These are phyloP conservation scores for Phytophthora podocarpi DNA, from an alignment of 352 stramenopile species.

Conservation along the genomic window DNA sequence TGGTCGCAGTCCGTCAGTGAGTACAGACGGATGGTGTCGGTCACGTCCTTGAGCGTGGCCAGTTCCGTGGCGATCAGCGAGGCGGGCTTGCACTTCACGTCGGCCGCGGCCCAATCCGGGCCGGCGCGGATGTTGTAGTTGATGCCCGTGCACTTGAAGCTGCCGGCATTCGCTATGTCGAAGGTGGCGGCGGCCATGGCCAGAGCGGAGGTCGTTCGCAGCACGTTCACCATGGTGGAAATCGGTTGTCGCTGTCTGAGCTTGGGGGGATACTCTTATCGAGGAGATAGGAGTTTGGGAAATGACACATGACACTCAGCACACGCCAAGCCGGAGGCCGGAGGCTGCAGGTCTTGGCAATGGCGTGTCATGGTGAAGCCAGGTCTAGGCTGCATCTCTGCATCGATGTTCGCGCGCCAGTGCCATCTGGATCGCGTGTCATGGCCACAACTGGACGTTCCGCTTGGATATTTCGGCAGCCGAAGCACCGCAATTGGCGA, in stretches of 20 bases:
- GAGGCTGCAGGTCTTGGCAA: no score
- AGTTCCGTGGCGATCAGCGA: slow-evolving; percentile 57
- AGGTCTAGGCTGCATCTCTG: background rate
- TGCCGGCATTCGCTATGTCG: slow-evolving; percentile 28
- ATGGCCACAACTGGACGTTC: slow-evolving; percentile 33
- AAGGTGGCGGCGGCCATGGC: slow-evolving; percentile 29
- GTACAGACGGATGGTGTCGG: slow-evolving; percentile 59
- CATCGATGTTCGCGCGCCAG: slow-evolving; percentile 2
- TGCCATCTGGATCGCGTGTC: slow-evolving; percentile 23
- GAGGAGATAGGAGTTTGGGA: slow-evolving; percentile 31
- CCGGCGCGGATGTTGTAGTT: slow-evolving; percentile 80
- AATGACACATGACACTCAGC: slow-evolving; percentile 13
- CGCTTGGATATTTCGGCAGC: no score
- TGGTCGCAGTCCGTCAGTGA: slow-evolving; percentile 60
- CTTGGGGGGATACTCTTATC: slow-evolving; percentile 30
- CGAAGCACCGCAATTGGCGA: background rate
- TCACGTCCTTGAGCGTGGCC: slow-evolving; percentile 47
- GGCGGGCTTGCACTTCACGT: slow-evolving; percentile 60
- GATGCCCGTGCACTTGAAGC: slow-evolving; percentile 59
- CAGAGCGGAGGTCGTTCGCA: slow-evolving; percentile 33
- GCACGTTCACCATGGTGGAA: slow-evolving; percentile 41
- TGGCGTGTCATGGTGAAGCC: background rate
- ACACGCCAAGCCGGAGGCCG: no score
- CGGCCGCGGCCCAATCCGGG: slow-evolving; percentile 52
- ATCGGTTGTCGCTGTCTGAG: background rate